A percentile compares a stretch with the other conserved stretches of the same genome.
These are phyloP conservation scores for Phascolomyces articulosus DNA, from an alignment of 371 early-diverging fungal genomes.

Conservation along the genomic window DNA sequence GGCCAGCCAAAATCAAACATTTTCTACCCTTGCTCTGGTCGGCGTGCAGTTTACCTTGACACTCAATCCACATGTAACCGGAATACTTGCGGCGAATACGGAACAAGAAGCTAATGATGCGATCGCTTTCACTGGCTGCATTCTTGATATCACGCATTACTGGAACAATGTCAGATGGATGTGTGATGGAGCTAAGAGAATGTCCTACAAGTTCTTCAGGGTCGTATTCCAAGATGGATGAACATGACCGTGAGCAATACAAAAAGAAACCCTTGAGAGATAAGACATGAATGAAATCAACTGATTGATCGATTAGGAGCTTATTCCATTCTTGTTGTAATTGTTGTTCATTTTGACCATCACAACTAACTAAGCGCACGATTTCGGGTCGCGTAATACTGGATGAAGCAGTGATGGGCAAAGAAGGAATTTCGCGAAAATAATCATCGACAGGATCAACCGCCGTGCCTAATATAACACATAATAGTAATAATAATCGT, in stretches of 20 bases:
- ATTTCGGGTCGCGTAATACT: constrained; percentile 5
- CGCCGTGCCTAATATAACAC: neutral
- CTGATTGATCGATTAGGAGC: constrained; percentile 32
- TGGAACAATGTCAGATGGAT: constrained; percentile 64
- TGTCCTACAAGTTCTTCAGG: constrained; percentile 56
- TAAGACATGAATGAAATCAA: constrained; percentile 61
- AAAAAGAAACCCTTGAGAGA: constrained; percentile 66
- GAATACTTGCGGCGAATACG: constrained; percentile 58
- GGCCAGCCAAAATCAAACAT: constrained; percentile 62
- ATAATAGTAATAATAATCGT: no score
- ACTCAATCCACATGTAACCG: constrained; percentile 68
- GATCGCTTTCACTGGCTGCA: constrained; percentile 27
- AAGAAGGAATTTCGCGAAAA: constrained; percentile 10
- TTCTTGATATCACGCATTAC: constrained; percentile 68
- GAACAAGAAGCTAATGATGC: constrained; percentile 55
- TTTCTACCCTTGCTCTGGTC: constrained; percentile 61
- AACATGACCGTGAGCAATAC: constrained; percentile 47
- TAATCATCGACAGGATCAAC: constrained; percentile 18
- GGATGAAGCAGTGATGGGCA: neutral
- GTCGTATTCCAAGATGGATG: constrained; percentile 49
- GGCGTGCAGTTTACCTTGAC: constrained; percentile 57
- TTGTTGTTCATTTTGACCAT: constrained; percentile 24
- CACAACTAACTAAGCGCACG: constrained; percentile 2
- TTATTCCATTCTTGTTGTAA: constrained; percentile 29
- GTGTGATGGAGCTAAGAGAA: constrained; percentile 56